Evolutionary conservation across 257 asterid species (phyloP).

Genomic region (Petunia secreta): DNA sequence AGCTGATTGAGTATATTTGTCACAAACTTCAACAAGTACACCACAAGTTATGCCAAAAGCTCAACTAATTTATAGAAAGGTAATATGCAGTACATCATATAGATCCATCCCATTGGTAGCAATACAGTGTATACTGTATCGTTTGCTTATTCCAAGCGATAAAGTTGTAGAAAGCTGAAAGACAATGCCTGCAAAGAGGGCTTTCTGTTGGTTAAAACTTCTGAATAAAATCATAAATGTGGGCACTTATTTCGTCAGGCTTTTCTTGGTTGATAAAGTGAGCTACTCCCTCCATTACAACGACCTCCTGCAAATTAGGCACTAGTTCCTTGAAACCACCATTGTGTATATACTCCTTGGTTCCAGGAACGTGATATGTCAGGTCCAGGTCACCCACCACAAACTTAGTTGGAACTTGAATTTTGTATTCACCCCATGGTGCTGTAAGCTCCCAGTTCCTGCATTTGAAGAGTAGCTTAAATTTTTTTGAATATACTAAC

Average conservation of each 20-base stretch:
- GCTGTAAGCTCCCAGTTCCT: conserved; percentile 91
- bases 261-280: conserved; percentile 81
- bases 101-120: neutral
- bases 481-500: neutral
- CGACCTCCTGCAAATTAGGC: conserved; percentile 72
- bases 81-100: neutral
- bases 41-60: neutral
- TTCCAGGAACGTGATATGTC: conserved; percentile 71
- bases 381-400: conserved; percentile 78
- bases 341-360: conserved; percentile 63
- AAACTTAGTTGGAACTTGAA: conserved; percentile 86
- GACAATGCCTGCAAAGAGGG: neutral
- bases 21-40: conserved; percentile 10
- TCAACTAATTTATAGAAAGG: neutral
- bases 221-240: conserved; percentile 64
- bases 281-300: conserved; percentile 91
- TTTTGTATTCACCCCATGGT: conserved; percentile 61
- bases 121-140: neutral
- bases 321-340: conserved; percentile 71
- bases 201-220: conserved; percentile 45
- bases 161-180: neutral
- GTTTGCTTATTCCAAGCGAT: neutral
- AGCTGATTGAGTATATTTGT: neutral
- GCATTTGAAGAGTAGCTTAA: neutral
- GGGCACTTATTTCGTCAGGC: conserved; percentile 73